These are phyloP conservation scores for Paracorniculantispora psalliotae DNA, from an alignment of 2,329 filamentous ascomycete species.

Conservation along the genomic window DNA sequence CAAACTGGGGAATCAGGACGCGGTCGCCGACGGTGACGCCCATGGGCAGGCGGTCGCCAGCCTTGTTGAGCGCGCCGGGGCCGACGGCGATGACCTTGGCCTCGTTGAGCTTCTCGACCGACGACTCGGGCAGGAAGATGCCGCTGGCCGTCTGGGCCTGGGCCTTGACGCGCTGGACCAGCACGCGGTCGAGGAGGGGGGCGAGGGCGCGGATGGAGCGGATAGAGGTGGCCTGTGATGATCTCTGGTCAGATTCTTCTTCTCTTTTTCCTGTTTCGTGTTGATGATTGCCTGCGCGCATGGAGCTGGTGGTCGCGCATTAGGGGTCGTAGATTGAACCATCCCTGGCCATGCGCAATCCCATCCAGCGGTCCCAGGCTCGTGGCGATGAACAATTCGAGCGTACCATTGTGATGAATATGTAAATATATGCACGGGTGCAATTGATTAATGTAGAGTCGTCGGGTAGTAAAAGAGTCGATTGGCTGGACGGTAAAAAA, in stretches of 20 bases:
- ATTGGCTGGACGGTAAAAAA: slow-evolving; percentile 4
- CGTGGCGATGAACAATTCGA: background rate
- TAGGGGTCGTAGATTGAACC: background rate
- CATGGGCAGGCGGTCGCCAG: slow-evolving; percentile 82
- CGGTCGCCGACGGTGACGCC: slow-evolving; percentile 81
- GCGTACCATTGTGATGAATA: slow-evolving; percentile 17
- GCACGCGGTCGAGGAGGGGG: slow-evolving; percentile 94
- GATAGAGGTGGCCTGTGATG: slow-evolving; percentile 61
- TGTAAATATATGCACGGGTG: background rate
- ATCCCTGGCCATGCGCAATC: background rate
- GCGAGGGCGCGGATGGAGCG: slow-evolving; percentile 93
- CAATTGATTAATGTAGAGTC: slow-evolving; percentile 16
- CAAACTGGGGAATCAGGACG: slow-evolving; percentile 95
- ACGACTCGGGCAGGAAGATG: slow-evolving; percentile 95
- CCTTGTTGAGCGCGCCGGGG: slow-evolving; percentile 79
- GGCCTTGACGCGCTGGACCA: slow-evolving; percentile 96
- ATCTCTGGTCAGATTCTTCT: background rate
- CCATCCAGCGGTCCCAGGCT: background rate
- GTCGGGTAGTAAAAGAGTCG: background rate
- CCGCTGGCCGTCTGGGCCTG: slow-evolving; percentile 94
- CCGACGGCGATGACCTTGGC: slow-evolving; percentile 94
- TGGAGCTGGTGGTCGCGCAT: too few species aligned
- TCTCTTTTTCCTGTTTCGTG: background rate
- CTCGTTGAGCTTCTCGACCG: slow-evolving; percentile 97
- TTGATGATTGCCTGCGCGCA: background rate